Base-by-base conservation (phyloP, 2,329 filamentous ascomycete species). In the Fusarium sp. region DNA sequence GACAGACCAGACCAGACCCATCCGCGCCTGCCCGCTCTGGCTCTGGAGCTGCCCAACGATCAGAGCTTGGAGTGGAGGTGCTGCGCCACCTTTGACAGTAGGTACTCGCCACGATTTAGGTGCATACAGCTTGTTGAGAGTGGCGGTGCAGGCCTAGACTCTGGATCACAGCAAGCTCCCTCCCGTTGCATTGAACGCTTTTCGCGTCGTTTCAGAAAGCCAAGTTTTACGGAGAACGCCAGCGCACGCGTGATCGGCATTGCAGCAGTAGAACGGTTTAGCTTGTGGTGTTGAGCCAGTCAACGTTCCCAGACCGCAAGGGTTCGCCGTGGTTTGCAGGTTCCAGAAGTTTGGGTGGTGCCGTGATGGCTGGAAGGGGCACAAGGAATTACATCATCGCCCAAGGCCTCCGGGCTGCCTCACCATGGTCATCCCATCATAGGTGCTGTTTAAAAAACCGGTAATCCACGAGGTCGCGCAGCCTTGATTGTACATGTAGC, bases 311-410 rank as follows among this genome's bases (percentile, higher is more conserved):
- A 62, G 54, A 54, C 59, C 44, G 25, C 46, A 42, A 25, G 44
- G 29, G 49, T 44, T 55, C 16, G 25, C 31, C 55, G 54, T 23
- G 65, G 56, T 57, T 64, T 68, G 61, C 58, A 68, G 38, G 65
- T 65, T 64, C 67, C 55, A 58, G 50, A 60, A 58, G 44, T 56
- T 67, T 42, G 23, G 62, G 50, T 69, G 29, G 27, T 25, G 40
- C 27, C 16, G 55, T 33, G 54, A 57, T 59, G 20, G 42, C 44
- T 29, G 16, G 27, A 59, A 38, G 31, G 34, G 44, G 68, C 55
- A 56, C 54, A 50, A 18, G 34, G 23, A 61, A 72, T 75, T 75
- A 75, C 73, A 75, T 75, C 73, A 75, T 75, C 53, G 68, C 46
- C 58, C 57, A 55, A 63, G 50, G 36, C 50, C 46, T 42, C 57